phyloP scores from a whole-genome alignment of 1,284 basidiomycete genomes.

The Ustilago shanxiensis region DNA sequence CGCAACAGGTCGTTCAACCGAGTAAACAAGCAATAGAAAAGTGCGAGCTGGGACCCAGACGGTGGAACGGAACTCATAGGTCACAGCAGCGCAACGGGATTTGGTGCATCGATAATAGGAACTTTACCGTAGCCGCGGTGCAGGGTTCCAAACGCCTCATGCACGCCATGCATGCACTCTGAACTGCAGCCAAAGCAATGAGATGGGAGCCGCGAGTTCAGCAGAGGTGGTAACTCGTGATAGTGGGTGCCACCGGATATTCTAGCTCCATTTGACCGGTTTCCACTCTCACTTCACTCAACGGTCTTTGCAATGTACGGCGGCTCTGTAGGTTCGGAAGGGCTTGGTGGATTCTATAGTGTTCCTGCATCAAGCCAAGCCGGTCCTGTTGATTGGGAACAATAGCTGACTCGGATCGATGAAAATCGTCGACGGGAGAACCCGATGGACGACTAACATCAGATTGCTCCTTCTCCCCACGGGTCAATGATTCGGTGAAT shows the following conservation, averaged over 20 bases:
- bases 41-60: too few relatives aligned
- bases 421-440: too few relatives aligned
- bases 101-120: too few relatives aligned
- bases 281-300: too few relatives aligned
- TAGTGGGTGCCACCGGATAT: not conserved
- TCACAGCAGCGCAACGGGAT: too few relatives aligned
- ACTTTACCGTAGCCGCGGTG: not conserved
- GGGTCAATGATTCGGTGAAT: not conserved
- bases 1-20: too few relatives aligned
- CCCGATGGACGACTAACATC: not conserved
- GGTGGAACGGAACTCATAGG: too few relatives aligned
- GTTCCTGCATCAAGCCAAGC: too few relatives aligned
- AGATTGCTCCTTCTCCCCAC: not conserved
- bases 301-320: too few relatives aligned
- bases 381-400: not conserved
- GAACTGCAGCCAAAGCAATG: not conserved
- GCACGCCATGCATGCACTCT: not conserved
- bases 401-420: not conserved
- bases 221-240: not conserved
- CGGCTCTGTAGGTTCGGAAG: too few relatives aligned
- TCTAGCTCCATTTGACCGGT: not conserved
- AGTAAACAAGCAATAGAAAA: too few relatives aligned
- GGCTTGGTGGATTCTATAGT: too few relatives aligned
- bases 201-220: not conserved
- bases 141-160: not conserved